Evolutionary conservation across 2,329 filamentous ascomycete genomes (phyloP).

Genomic region (Teratosphaeria epicoccoides): DNA sequence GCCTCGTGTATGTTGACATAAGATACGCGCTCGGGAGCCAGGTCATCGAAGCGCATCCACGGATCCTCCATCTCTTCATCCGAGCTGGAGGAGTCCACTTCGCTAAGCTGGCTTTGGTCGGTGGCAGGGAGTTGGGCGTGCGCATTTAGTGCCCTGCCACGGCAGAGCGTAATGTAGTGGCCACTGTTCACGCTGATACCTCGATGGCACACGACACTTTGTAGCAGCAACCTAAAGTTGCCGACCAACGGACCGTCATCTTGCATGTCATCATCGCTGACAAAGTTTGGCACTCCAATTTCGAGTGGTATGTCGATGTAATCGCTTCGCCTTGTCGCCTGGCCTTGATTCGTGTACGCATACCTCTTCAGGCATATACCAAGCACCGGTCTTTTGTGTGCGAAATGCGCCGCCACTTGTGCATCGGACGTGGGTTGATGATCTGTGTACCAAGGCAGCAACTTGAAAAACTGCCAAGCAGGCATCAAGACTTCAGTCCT

Average conservation of each 20-base stretch:
- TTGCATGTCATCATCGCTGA: conserved; percentile 63
- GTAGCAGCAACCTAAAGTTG: conserved; percentile 88
- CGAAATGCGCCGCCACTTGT: conserved; percentile 83
- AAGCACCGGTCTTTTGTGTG: conserved; percentile 68
- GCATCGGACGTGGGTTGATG: conserved; percentile 55
- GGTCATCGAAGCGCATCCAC: conserved; percentile 90
- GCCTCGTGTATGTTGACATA: conserved; percentile 69
- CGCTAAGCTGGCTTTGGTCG: conserved; percentile 22
- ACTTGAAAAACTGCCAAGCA: conserved; percentile 92
- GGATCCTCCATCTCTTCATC: conserved; percentile 56
- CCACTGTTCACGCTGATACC: conserved; percentile 77
- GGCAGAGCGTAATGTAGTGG: conserved; percentile 80
- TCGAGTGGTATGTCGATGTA: conserved; percentile 87
- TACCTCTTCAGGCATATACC: conserved; percentile 93
- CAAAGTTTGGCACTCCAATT: conserved; percentile 75
- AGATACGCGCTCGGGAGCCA: conserved; percentile 60
- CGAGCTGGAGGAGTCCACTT: conserved; percentile 21
- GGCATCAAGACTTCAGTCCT: conserved; percentile 85
- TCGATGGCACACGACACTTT: conserved; percentile 86
- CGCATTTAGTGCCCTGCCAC: conserved; percentile 49
- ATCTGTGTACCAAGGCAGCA: conserved; percentile 85
- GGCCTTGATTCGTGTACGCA: conserved; percentile 58
- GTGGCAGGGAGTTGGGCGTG: conserved; percentile 28
- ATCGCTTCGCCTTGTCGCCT: conserved; percentile 62
- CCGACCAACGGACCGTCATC: conserved; percentile 59